These are phyloP conservation scores for Cordyceps sp. DNA, from an alignment of 2,329 filamentous ascomycete species.

Conservation along the genomic window DNA sequence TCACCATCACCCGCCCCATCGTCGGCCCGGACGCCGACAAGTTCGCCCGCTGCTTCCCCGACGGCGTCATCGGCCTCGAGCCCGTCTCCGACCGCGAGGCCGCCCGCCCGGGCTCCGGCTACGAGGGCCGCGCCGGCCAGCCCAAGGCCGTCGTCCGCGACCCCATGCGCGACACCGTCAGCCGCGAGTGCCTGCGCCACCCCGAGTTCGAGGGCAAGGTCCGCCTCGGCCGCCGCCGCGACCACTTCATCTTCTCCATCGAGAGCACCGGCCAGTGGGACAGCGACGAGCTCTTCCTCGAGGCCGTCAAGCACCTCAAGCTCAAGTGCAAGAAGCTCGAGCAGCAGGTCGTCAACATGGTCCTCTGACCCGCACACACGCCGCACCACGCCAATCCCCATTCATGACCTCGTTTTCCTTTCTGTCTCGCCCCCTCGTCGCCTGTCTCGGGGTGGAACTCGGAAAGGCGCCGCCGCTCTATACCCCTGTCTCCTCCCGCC, in stretches of 20 bases:
- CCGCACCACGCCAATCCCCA: too few relatives aligned
- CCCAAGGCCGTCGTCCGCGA: slow-evolving; percentile 75
- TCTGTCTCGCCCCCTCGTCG: background rate
- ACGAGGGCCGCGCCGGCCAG: slow-evolving; percentile 62
- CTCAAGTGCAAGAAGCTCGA: slow-evolving; percentile 64
- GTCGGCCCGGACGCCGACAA: slow-evolving; percentile 74
- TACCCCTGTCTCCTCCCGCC: too few relatives aligned
- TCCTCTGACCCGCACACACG: slow-evolving; percentile 22
- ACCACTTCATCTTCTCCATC: slow-evolving; percentile 95
- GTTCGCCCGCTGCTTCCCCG: slow-evolving; percentile 77
- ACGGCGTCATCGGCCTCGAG: slow-evolving; percentile 71
- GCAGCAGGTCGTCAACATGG: slow-evolving; percentile 52
- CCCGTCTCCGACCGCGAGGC: slow-evolving; percentile 54
- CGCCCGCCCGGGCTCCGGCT: slow-evolving; percentile 39
- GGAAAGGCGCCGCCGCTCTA: too few relatives aligned
- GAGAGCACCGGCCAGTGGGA: slow-evolving; percentile 94
- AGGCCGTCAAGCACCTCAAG: slow-evolving; percentile 73
- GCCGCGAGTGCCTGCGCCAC: slow-evolving; percentile 80
- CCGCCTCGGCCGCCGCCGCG: slow-evolving; percentile 71
- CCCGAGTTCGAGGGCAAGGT: slow-evolving; percentile 92
- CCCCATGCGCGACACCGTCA: slow-evolving; percentile 88
- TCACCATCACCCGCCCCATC: slow-evolving; percentile 71
- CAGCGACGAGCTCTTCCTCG: slow-evolving; percentile 84
- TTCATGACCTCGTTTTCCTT: background rate
- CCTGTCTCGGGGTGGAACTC: too few relatives aligned